Evolutionary conservation across 1,139 yeast genomes (phyloP), one percentile per base, ranked within the genome.

Genomic region (Pichia sp.): DNA sequence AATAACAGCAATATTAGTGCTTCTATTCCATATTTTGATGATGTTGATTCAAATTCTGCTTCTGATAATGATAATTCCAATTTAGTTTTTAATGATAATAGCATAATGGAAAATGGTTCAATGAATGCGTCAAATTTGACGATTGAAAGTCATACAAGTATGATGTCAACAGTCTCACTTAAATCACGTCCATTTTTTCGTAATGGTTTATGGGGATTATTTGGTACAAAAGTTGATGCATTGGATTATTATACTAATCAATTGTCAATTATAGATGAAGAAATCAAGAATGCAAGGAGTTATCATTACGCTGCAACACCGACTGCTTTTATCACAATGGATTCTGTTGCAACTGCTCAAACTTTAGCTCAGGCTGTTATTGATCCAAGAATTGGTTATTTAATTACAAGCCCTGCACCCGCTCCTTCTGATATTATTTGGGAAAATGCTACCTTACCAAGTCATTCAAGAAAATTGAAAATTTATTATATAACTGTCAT

Each of bases 341-440:
- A 84, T 58, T 81, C 89, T 0, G 93, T 85, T 0, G 93, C 93
- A 0, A 81, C 87, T 46, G 93, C 93, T 0, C 95, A 86, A 67
- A 84, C 85, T 88, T 87, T 88, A 3, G 93, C 93, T 0, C 95
- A 86, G 63, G 86, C 93, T 0, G 87, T 86, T 0, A 67, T 86
- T 51, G 93, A 86, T 62, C 93, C 93, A 8, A 73, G 88, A 55
- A 90, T 84, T 11, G 83, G 84, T 63, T 83, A 81, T 59, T 71
- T 86, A 52, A 83, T 85, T 55, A 84, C 87, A 0, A 73, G 79
- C 42, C 70, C 85, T 52, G 95, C 95, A 0, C 95, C 95, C 2
- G 90, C 93, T 13, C 91, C 93, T 1, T 83, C 83, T 55, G 95
- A 86, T 65, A 81, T 86, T 43, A 81, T 80, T 50, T 86, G 95